Conservation (phyloP, 345 rosid species). For the Eucalyptus tenuipes region DNA sequence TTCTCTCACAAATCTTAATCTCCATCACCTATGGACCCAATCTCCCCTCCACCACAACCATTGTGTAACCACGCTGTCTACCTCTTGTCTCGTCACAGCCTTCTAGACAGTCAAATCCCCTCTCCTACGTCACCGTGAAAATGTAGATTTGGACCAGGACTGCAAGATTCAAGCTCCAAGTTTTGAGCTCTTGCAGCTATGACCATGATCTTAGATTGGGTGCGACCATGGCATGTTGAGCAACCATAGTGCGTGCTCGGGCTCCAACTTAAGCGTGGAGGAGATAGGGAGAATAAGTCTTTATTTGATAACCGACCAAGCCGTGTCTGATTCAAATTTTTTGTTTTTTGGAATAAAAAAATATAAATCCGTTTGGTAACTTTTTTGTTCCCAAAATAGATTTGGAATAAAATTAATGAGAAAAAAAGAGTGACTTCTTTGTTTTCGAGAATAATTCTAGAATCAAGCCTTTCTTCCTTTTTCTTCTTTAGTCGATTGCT, state of each 20-base stretch:
- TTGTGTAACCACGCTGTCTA: rapidly evolving
- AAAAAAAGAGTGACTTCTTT: no score
- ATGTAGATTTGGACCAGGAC: not conserved
- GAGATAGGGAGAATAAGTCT: not conserved
- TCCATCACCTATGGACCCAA: not conserved
- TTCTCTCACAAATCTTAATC: not conserved
- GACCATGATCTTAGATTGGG: not conserved
- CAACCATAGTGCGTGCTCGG: not conserved
- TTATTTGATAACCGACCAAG: no score
- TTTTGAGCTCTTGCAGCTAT: not conserved
- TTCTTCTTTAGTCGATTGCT: no score
- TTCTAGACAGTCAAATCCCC: not conserved
- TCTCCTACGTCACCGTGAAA: rapidly evolving
- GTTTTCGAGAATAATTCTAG: rapidly evolving
- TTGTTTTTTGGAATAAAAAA: rapidly evolving
- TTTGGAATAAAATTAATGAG: rapidly evolving
- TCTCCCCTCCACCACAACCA: not conserved
- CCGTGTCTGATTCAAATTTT: rapidly evolving
- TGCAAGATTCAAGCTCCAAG: not conserved
- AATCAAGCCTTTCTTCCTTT: no score
- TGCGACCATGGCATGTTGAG: not conserved
- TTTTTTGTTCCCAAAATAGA: rapidly evolving
- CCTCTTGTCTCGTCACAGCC: rapidly evolving
- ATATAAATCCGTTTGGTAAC: rapidly evolving
- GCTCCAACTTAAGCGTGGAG: no score